Conservation (phyloP, 2,329 filamentous ascomycete species). For the Colletotrichum sp. region DNA sequence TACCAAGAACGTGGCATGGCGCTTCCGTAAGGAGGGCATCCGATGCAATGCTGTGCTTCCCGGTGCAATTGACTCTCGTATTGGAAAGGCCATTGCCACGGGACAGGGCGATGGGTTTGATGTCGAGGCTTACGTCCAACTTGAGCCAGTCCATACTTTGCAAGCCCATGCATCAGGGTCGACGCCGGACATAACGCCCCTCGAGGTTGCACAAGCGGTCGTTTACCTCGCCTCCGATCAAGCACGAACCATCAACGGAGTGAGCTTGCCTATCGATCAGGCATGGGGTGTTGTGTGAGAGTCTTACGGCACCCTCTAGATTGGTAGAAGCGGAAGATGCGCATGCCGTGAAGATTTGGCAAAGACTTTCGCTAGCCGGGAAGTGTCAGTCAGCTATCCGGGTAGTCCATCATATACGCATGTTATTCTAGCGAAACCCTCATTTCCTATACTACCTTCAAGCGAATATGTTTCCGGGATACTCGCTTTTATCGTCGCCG, state of each 20-base stretch:
- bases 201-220: constrained; percentile 40
- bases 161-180: constrained; percentile 27
- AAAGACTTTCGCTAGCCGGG: not conserved
- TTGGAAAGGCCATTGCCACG: constrained; percentile 29
- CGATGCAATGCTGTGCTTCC: constrained; percentile 32
- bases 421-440: not conserved
- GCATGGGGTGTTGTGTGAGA: constrained; percentile 37
- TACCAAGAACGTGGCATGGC: constrained; percentile 52
- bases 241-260: constrained; percentile 38
- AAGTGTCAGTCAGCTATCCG: not conserved
- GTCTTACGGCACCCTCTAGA: not conserved
- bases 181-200: constrained; percentile 28
- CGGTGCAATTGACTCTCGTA: constrained; percentile 32
- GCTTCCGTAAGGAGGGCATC: constrained; percentile 48
- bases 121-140: constrained; percentile 25
- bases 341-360: too few species aligned
- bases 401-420: not conserved
- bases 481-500: not conserved
- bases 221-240: constrained; percentile 40
- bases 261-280: constrained; percentile 38
- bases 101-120: constrained; percentile 27
- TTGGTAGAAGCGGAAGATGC: not conserved
- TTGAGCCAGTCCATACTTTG: constrained; percentile 34
- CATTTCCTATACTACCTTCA: not conserved
- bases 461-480: not conserved